Base-by-base conservation (phyloP, 176 grass and related monocot species). In the Oryza nivara region DNA sequence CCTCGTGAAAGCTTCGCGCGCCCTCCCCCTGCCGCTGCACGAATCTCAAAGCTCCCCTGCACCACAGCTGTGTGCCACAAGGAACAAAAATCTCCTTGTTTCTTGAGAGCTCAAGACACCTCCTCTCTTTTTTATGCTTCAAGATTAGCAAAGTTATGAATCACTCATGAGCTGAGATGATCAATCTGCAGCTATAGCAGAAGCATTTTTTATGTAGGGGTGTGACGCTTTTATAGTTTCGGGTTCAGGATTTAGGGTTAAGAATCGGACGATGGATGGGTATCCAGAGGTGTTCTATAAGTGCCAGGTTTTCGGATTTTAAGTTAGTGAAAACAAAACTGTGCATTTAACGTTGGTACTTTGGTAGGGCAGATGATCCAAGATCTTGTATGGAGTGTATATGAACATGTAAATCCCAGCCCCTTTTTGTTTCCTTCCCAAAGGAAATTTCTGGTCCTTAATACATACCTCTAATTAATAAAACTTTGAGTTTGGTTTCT, bases 61-160 rank as follows among this genome's bases (percentile, higher is more conserved):
- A n/a, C 54, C 54, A n/a, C 54, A 58, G 54, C 54, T 58, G 17
- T n/a, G 70, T 6, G 41, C 38, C 23, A 20, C 25, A 7, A 8
- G 61, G 60, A 45, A 74, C 48, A 40, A 6, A 63, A 63, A 23
- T 9, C 58, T 63, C 58, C 58, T 15, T 56, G 40, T 80, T 48
- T 9, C 68, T 51, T 70, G 14, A 38, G 9, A 41, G 11, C 41
- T 67, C 7, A 16, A 44, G 28, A 14, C 69, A 25, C 25, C 6
- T 9, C 35, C 17, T 25, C 30, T 32, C 30, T 45, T 78, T 87
- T 88, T 88, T 43, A 68, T 83, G 80, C 80, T 83, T 88, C 67
- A 28, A 11, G 28, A 15, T 45, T 4, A 58, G 7, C 54, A 2
- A 69, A 35, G 20, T 49, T 20, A 70, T 65, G 9, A 17, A 30